Base-by-base conservation (phyloP, 371 early-diverging fungal genomes). In the Mortierella sp. region DNA sequence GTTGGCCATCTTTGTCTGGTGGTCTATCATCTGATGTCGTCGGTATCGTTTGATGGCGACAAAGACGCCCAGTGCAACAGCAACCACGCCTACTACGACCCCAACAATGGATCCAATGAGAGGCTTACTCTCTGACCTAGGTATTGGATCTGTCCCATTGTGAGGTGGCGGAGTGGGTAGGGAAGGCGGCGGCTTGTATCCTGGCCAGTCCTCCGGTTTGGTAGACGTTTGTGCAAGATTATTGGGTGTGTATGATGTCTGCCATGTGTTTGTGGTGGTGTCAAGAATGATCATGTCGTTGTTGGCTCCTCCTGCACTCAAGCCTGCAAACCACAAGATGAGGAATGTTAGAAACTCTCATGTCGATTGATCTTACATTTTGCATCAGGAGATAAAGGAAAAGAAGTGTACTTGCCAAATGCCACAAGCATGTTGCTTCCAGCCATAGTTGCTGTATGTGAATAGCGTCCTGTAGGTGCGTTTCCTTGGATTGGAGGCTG, bases 121-220 rank as follows among this genome's bases (percentile, higher is more conserved):
- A 5, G 39, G 16, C 2, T 12, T 41, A 5, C 19, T 14, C 19
- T 37, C 39, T 43, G 27, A 10, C 6, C 14, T 25, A 13, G 57
- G 58, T 16, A 54, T n/a, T 14, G 49, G 52, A 8, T 59, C 47
- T 13, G 63, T 48, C 19, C 37, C 55, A 12, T 39, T 47, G n/a
- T 24, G 40, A 13, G 64, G 61, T 27, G 60, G 44, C 19, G 61
- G 1, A 21, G 54, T 24, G 13, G 62, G 53, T 25, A 51, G 45
- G 6, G 49, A 16, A 24, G 67, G 73, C 2, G 73, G 73, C 14
- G 73, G 73, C 46, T 62, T 73, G 34, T 74, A 74, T 34, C 76
- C 76, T 9, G 76, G 76, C 76, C 76, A 74, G 34, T 74, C 69
- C 44, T 74, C 61, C 41, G 76, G 76, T 14, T 67, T 67, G 37